A percentile compares a stretch with the other conserved stretches of the same genome.
Evolutionary conservation across 164 flowering plant species (phyloP).

Genomic region (Hamamelis virginiana): DNA sequence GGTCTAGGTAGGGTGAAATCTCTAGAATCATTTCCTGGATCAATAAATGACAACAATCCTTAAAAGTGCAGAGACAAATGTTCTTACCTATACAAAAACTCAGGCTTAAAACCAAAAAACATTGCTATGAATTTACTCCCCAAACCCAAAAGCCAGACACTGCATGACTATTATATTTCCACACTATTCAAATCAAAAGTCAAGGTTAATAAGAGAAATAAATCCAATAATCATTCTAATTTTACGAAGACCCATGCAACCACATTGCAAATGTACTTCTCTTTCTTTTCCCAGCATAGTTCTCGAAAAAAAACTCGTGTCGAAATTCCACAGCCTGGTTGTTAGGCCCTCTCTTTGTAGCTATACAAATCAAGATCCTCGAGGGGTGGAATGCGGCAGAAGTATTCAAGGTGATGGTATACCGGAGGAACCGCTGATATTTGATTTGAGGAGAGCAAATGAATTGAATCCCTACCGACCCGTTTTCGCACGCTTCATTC

Average conservation of each 20-base stretch:
- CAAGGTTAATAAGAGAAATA: conserved; percentile 6
- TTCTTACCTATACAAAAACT: no score
- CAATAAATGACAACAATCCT: no score
- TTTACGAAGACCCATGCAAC: not conserved
- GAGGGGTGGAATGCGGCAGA: not conserved
- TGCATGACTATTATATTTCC: not conserved
- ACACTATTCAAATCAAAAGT: not conserved
- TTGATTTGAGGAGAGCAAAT: not conserved
- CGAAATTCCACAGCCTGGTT: not conserved
- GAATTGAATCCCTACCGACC: conserved; percentile 35
- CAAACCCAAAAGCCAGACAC: not conserved
- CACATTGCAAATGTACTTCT: not conserved
- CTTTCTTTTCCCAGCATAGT: not conserved
- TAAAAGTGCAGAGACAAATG: no score
- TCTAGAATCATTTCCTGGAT: no score
- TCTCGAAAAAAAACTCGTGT: not conserved
- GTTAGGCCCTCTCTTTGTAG: not conserved
- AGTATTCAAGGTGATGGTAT: not conserved
- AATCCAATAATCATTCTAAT: conserved; percentile 11
- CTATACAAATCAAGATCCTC: not conserved
- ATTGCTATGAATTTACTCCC: no score
- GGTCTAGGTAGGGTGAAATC: no score
- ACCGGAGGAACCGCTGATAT: not conserved
- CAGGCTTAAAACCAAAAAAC: no score
- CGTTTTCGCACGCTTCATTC: conserved; percentile 94